Evolutionary conservation across 1,139 yeast genomes (phyloP).

Genomic region (Kluyveromyces sp.): DNA sequence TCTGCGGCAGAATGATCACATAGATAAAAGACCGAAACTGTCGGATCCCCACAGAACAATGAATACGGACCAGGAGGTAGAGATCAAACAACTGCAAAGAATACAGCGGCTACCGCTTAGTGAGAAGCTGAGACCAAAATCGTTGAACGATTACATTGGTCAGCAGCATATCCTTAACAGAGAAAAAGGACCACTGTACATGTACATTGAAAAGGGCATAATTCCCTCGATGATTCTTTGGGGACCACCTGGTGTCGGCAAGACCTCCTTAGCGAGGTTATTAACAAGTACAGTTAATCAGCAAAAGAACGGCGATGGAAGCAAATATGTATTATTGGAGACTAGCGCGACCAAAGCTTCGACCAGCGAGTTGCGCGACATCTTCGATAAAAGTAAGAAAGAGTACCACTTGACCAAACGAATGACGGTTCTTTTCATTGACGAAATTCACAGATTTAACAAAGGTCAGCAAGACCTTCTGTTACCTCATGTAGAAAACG

Average conservation of each 20-base stretch:
- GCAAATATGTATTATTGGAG: constrained; percentile 61
- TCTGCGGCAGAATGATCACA: constrained; percentile 3
- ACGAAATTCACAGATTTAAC: constrained; percentile 89
- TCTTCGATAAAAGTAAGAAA: constrained; percentile 67
- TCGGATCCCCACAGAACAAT: constrained; percentile 10
- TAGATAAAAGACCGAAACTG: constrained; percentile 1
- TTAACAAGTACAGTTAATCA: constrained; percentile 33
- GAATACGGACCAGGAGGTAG: constrained; percentile 26
- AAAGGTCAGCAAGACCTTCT: constrained; percentile 86
- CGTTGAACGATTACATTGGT: constrained; percentile 74
- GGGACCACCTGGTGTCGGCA: constrained; percentile 98
- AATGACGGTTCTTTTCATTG: constrained; percentile 74
- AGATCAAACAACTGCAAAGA: constrained; percentile 34
- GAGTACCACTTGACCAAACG: constrained; percentile 60
- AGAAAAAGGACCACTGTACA: constrained; percentile 59
- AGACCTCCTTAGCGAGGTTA: constrained; percentile 64
- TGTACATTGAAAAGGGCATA: constrained; percentile 51
- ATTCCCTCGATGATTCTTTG: constrained; percentile 85
- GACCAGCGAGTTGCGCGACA: constrained; percentile 59
- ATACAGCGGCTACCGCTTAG: constrained; percentile 67
- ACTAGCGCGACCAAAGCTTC: constrained; percentile 81
- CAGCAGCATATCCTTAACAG: constrained; percentile 74
- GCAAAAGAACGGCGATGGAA: constrained; percentile 12
- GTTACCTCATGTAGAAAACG: constrained; percentile 64
- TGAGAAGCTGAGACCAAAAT: constrained; percentile 72